Conservation (phyloP, 2,329 filamentous ascomycete species). For the Claviceps africana region DNA sequence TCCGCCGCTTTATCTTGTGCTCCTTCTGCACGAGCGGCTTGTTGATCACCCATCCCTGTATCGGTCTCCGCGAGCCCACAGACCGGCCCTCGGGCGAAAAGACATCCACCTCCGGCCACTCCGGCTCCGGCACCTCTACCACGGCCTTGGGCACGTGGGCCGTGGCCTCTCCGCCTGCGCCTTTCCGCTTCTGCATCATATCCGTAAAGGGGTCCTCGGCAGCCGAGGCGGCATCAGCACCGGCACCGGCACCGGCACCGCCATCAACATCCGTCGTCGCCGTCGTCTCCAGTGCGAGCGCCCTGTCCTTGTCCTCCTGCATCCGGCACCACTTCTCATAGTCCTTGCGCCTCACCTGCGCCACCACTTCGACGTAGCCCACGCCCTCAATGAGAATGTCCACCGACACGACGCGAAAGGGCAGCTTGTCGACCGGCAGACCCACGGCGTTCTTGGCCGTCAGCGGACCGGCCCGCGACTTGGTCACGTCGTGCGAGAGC, state of each 20-base stretch:
- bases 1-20: conserved; percentile 41
- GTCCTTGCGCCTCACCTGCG: conserved; percentile 57
- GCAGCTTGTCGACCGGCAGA: conserved; percentile 52
- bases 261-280: neutral
- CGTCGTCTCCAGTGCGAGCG: conserved; percentile 6
- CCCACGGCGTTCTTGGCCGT: conserved; percentile 49
- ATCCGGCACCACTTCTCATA: conserved; percentile 10
- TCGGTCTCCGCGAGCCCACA: conserved; percentile 49
- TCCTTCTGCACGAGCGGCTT: conserved; percentile 37
- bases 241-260: conserved; percentile 2
- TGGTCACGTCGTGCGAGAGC: conserved; percentile 74
- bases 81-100: conserved; percentile 77
- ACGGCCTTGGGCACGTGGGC: neutral
- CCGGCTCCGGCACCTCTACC: conserved; percentile 15
- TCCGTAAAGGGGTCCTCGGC: conserved; percentile 12
- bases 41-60: conserved; percentile 56
- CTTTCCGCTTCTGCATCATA: conserved; percentile 15
- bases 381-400: conserved; percentile 87
- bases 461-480: conserved; percentile 58
- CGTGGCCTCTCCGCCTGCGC: neutral
- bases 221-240: neutral
- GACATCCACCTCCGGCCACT: conserved; percentile 65
- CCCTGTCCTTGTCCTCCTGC: conserved; percentile 11
- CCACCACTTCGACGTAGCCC: conserved; percentile 81
- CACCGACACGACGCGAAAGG: conserved; percentile 64